Evolutionary conservation across 345 rosid genomes (phyloP).

Genomic region (Arabis alpina): DNA sequence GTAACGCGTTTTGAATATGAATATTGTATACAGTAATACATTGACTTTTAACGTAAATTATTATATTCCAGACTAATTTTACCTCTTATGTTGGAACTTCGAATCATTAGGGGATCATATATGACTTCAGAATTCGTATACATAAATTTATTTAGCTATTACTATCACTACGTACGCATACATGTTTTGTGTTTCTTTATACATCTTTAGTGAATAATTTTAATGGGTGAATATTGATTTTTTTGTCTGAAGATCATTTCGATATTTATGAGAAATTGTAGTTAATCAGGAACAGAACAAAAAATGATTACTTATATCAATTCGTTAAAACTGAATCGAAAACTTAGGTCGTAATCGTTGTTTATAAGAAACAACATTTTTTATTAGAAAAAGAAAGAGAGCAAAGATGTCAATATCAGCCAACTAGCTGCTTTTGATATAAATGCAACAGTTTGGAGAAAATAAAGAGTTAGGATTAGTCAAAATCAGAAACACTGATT

Average conservation of each 20-base stretch:
- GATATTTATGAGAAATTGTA: slow-evolving; percentile 1
- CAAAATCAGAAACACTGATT: slow-evolving; percentile 30
- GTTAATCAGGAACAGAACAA: neutral
- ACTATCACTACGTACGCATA: too few relatives aligned
- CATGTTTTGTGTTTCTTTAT: neutral
- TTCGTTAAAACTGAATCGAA: neutral
- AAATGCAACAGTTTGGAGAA: slow-evolving; percentile 32
- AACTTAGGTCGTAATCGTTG: neutral
- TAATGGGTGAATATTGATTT: neutral
- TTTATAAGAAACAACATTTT: neutral
- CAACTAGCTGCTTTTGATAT: slow-evolving; percentile 35
- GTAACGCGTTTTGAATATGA: neutral
- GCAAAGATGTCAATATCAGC: slow-evolving; percentile 42
- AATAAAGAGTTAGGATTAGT: slow-evolving; percentile 33
- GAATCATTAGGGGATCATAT: neutral
- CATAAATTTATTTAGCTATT: too few relatives aligned
- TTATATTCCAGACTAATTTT: slow-evolving; percentile 5
- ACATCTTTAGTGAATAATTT: neutral
- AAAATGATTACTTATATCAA: neutral
- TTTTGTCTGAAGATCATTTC: neutral
- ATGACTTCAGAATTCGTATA: neutral
- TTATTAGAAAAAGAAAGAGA: neutral
- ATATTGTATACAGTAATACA: slow-evolving; percentile 12
- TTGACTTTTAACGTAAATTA: slow-evolving; percentile 21
- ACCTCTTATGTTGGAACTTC: slow-evolving; percentile 1